These are phyloP conservation scores for Pleurotus eryngii DNA, from an alignment of 768 basidiomycete genomes.

Conservation along the genomic window DNA sequence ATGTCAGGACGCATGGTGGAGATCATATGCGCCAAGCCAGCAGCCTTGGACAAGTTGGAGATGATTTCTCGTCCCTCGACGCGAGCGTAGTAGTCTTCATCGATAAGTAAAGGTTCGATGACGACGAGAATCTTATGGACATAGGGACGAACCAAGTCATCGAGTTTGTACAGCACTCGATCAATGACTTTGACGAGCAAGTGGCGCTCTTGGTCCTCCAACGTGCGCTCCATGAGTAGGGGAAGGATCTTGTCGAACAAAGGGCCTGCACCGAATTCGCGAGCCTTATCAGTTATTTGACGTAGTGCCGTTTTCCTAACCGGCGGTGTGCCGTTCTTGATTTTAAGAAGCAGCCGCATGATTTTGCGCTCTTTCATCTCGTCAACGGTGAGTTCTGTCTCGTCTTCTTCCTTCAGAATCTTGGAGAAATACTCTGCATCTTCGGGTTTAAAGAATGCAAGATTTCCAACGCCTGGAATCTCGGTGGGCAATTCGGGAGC, in stretches of 20 bases:
- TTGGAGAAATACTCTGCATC: slow-evolving; percentile 98
- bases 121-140: slow-evolving; percentile 99
- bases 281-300: slow-evolving; percentile 98
- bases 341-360: slow-evolving; percentile 95
- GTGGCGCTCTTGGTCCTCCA: slow-evolving; percentile 98
- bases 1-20: slow-evolving; percentile 99
- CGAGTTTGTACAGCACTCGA: slow-evolving; percentile 96
- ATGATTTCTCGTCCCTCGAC: slow-evolving; percentile 99
- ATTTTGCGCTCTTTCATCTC: slow-evolving; percentile 99
- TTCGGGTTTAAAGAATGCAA: slow-evolving; percentile 98
- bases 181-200: slow-evolving; percentile 98
- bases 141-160: slow-evolving; percentile 97
- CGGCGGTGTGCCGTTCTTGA: slow-evolving; percentile 99
- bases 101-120: slow-evolving; percentile 97
- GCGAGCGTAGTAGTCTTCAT: slow-evolving; percentile 95
- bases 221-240: slow-evolving; percentile 93
- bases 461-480: slow-evolving; percentile 94
- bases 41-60: slow-evolving; percentile 96
- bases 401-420: slow-evolving; percentile 93
- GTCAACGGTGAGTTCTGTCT: slow-evolving; percentile 87
- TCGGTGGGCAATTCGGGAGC: slow-evolving; percentile 94
- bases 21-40: slow-evolving; percentile 99
- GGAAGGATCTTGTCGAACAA: slow-evolving; percentile 99
- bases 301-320: slow-evolving; percentile 96
- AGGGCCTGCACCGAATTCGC: slow-evolving; percentile 97